phyloP scores from a whole-genome alignment of 164 flowering plant genomes.

The Amborella trichopoda region DNA sequence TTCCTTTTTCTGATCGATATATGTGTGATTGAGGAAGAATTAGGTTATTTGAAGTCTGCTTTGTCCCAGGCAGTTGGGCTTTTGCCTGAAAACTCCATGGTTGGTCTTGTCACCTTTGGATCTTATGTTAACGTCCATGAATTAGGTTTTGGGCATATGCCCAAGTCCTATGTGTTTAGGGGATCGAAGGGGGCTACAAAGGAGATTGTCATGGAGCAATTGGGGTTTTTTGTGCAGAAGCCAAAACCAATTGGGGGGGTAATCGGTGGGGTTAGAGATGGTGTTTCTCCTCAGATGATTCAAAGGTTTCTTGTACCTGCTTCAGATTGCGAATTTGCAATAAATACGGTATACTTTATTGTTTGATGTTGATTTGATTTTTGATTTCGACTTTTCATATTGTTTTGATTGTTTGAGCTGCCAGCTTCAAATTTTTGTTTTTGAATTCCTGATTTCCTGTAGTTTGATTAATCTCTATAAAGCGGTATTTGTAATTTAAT shows the following conservation, averaged over 20 bases:
- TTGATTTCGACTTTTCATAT: too few species aligned
- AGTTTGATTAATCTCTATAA: too few species aligned
- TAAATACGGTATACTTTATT: too few species aligned
- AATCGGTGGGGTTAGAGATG: constrained; percentile 77
- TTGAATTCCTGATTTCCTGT: too few species aligned
- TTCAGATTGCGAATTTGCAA: constrained; percentile 75
- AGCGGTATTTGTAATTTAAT: too few species aligned
- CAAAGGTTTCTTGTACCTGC: constrained; percentile 75
- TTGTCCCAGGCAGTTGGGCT: constrained; percentile 62
- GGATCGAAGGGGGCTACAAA: constrained; percentile 74
- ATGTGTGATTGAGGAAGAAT: constrained; percentile 83
- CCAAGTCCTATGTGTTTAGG: constrained; percentile 69
- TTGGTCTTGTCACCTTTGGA: constrained; percentile 87
- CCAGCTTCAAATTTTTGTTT: too few species aligned
- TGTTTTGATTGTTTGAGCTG: too few species aligned
- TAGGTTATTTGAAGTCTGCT: constrained; percentile 56
- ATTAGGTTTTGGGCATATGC: constrained; percentile 56
- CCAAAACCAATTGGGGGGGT: constrained; percentile 64
- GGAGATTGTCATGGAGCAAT: constrained; percentile 73
- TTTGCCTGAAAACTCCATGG: constrained; percentile 64
- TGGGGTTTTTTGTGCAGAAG: constrained; percentile 67
- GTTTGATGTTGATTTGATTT: too few species aligned
- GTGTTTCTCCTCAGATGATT: constrained; percentile 61
- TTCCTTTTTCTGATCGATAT: constrained; percentile 74
- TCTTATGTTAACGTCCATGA: constrained; percentile 80